phyloP scores from a whole-genome alignment of 345 rosid species.

The Pugionium cornutum region DNA sequence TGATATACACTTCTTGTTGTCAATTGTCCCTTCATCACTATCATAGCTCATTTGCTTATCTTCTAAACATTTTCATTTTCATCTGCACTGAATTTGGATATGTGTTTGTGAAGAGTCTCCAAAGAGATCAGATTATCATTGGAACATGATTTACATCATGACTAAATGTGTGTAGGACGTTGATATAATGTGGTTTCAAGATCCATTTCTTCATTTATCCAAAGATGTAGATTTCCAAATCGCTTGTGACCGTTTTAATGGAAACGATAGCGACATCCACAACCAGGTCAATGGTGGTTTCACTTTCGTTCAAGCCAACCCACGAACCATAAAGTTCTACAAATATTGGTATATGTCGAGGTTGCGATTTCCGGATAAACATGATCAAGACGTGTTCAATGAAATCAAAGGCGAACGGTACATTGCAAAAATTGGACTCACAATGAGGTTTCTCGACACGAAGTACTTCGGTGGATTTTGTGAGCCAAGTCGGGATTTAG shows the following conservation, averaged over 20 bases:
- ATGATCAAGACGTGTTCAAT: conserved; percentile 39
- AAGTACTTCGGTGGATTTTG: conserved; percentile 71
- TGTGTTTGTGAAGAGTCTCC: too few relatives aligned
- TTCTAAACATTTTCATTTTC: too few relatives aligned
- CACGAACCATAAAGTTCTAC: conserved; percentile 56
- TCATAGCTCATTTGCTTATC: too few relatives aligned
- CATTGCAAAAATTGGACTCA: conserved; percentile 35
- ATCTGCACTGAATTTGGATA: too few relatives aligned
- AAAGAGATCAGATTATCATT: too few relatives aligned
- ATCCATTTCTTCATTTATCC: conserved; percentile 64
- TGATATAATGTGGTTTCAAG: conserved; percentile 71
- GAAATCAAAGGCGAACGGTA: conserved; percentile 22
- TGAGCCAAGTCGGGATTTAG: conserved; percentile 49
- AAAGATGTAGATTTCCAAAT: conserved; percentile 66
- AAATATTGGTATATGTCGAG: conserved; percentile 64
- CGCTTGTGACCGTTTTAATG: conserved; percentile 57
- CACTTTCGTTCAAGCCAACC: conserved; percentile 56
- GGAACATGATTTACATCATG: too few relatives aligned
- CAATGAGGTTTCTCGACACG: conserved; percentile 62
- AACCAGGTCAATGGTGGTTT: conserved; percentile 74
- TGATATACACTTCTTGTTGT: too few relatives aligned
- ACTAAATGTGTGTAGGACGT: conserved; percentile 51
- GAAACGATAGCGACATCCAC: conserved; percentile 36
- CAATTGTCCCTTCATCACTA: too few relatives aligned
- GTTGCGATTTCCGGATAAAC: conserved; percentile 39